Conservation (phyloP, 371 early-diverging fungal species). For the Mortierella sp. region DNA sequence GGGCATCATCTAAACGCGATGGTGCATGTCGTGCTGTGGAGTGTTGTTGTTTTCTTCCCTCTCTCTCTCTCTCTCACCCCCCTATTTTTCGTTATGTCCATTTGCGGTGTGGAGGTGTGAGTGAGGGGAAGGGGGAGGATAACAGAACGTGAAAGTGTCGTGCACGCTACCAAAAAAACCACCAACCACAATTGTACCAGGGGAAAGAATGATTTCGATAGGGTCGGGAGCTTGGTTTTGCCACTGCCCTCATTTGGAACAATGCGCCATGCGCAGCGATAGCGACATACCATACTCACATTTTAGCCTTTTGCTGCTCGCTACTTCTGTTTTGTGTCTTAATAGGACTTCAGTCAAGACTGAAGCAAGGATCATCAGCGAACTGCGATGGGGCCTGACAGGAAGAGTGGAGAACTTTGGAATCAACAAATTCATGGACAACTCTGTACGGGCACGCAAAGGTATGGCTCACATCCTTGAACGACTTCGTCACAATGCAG, state of each 20-base stretch:
- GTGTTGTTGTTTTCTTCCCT: not conserved
- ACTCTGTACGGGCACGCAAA: slow-evolving; percentile 83
- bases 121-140: no score
- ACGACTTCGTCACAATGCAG: slow-evolving; percentile 40
- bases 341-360: slow-evolving; percentile 78
- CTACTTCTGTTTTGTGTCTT: not conserved
- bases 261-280: no score
- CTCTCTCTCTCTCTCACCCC: not conserved
- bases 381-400: slow-evolving; percentile 89
- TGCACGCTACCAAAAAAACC: no score
- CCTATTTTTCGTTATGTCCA: not conserved
- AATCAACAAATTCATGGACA: slow-evolving; percentile 85
- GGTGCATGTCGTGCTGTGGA: no score
- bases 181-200: no score
- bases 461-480: slow-evolving; percentile 92
- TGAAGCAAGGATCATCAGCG: slow-evolving; percentile 88
- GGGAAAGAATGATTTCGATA: no score
- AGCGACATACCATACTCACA: no score
- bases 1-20: no score
- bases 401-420: slow-evolving; percentile 89
- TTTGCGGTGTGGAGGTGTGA: not conserved
- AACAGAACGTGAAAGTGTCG: no score
- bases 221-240: no score
- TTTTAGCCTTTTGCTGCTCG: no score
- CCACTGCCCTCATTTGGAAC: no score